Conservation (phyloP, 768 basidiomycete species). For the Podaxis sp. region DNA sequence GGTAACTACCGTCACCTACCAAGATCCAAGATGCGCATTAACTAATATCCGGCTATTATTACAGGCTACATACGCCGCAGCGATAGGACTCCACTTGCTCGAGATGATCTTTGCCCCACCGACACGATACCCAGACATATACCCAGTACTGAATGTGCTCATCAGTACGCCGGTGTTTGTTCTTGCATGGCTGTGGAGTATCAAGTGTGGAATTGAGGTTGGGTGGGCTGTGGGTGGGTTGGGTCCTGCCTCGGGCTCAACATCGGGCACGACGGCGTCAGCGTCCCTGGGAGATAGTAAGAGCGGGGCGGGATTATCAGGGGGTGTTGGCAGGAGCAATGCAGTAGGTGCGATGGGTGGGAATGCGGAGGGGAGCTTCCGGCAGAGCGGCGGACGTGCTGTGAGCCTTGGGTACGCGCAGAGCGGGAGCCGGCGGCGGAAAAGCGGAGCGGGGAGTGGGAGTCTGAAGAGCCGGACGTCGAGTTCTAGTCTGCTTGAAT, state of each 20-base stretch:
- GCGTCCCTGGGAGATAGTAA: not conserved
- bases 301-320: constrained; percentile 2
- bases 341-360: not conserved
- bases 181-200: constrained; percentile 86
- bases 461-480: constrained; percentile 11
- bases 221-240: constrained; percentile 76
- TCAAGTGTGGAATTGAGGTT: constrained; percentile 76
- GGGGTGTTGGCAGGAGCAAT: not conserved
- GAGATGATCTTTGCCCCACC: constrained; percentile 67
- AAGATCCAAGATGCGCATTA: constrained; percentile 11
- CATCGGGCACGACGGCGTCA: not conserved
- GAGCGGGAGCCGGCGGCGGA: constrained; percentile 7
- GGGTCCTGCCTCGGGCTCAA: constrained; percentile 16
- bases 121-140: constrained; percentile 80
- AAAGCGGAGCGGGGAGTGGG: constrained; percentile 2
- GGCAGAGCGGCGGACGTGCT: constrained; percentile 22
- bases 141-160: constrained; percentile 80
- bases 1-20: constrained; percentile 31
- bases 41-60: constrained; percentile 19
- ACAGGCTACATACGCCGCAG: constrained; percentile 55
- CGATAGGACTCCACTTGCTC: constrained; percentile 55
- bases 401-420: constrained; percentile 24
- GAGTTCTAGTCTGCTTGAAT: not conserved
- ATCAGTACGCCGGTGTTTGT: constrained; percentile 79
- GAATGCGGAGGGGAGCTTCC: not conserved